Conservation (phyloP, 352 stramenopile species). For the Globisporangium acanthophoron region DNA sequence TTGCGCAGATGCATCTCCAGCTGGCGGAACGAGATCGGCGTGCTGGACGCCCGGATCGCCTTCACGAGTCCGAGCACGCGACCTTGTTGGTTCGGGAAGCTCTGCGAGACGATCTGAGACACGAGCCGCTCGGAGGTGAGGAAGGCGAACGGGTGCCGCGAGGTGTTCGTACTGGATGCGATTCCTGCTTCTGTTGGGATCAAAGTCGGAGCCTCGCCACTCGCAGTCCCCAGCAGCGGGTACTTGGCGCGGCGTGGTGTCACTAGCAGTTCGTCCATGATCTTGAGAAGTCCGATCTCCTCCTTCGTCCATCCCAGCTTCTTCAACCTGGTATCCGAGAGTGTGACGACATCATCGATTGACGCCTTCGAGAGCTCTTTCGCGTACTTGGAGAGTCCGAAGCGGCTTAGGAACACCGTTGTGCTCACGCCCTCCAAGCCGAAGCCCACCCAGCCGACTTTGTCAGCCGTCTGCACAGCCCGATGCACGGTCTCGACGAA, state of each 20-base stretch:
- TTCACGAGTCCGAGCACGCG: conserved; percentile 45
- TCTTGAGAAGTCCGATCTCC: conserved; percentile 33
- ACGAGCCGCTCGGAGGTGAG: conserved; percentile 44
- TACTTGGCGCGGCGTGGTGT: conserved; percentile 11
- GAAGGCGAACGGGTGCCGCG: conserved; percentile 62
- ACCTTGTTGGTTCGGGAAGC: conserved; percentile 71
- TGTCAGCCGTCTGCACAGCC: conserved; percentile 6
- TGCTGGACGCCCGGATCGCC: conserved; percentile 39
- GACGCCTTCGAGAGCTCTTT: conserved; percentile 21
- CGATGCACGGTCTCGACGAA: conserved; percentile 37
- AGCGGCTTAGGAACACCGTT: conserved; percentile 40
- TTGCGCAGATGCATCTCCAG: conserved; percentile 68
- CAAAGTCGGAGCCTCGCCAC: conserved; percentile 9
- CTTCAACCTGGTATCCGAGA: conserved; percentile 32
- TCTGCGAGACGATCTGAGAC: conserved; percentile 44
- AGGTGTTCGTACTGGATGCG: not conserved
- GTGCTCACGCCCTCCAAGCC: conserved; percentile 69
- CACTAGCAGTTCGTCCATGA: conserved; percentile 15
- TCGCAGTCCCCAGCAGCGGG: conserved; percentile 22
- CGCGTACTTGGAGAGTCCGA: conserved; percentile 54
- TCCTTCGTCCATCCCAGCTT: conserved; percentile 56
- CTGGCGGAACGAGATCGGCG: conserved; percentile 64
- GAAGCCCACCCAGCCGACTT: conserved; percentile 56
- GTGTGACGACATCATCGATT: conserved; percentile 24
- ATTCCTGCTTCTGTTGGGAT: not conserved